Evolutionary conservation across 2,329 filamentous ascomycete genomes (phyloP), one percentile per base, ranked within the genome.

Genomic region (Claviceps capensis): DNA sequence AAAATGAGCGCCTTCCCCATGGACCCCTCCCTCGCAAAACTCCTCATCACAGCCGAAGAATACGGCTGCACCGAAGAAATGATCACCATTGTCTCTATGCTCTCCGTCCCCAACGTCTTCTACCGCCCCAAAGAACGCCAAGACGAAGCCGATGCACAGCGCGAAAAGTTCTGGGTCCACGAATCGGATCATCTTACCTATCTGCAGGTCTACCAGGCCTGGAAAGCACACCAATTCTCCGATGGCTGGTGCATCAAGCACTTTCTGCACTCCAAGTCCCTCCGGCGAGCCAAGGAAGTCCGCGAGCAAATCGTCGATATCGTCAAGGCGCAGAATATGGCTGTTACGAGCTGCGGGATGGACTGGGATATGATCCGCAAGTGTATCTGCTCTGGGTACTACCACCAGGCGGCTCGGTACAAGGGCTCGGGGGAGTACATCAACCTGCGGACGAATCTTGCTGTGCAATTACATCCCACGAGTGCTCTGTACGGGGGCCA

Each of bases 1-100:
- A 90, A 86, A 59, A 98, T 98, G 93, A 96, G 93, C 26, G 86
- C 88, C 1, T 98, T 97, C 62, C 93, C 93, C 0, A 98, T 98
- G 91, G 93, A 98, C 58, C 93, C 93, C 0, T 90, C 90, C 0
- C 75, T 98, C 9, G 89, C 91, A 7, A 98, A 98, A 68, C 81
- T 98, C 13, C 78, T 98, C 52, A 95, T 98, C 63, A 95, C 86
- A 46, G 85, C 89, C 0, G 85, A 86, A 51, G 83, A 90, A 56
- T 96, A 96, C 65, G 85, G 81, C 46, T 98, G 93, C 69, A 93
- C 85, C 66, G 91, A 97, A 69, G 93, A 98, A 68, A 96, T 98
- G 86, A 79, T 96, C 22, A 97, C 90, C 0, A 97, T 98, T 48
- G 93, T 98, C 22, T 91, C 89, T 23, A 97, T 98, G 93, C 78